phyloP scores from a whole-genome alignment of 176 grass and related monocot species.

The Aegilops sharonensis region DNA sequence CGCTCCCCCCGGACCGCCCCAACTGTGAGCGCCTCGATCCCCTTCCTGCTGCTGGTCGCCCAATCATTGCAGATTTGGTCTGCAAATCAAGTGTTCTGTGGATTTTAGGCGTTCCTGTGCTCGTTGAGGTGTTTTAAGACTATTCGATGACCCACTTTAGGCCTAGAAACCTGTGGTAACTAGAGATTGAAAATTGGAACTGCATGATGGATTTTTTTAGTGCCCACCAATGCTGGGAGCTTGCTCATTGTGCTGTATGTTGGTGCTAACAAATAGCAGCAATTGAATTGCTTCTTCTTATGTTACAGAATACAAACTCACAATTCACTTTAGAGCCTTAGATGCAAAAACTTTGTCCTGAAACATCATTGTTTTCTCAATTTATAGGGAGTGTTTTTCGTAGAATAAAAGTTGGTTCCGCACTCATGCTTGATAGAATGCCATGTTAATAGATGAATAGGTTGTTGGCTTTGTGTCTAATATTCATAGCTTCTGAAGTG shows the following conservation, averaged over 20 bases:
- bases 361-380: not conserved
- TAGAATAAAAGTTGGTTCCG: not conserved
- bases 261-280: not conserved
- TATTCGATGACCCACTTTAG: not conserved
- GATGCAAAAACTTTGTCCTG: not conserved
- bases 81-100: not conserved
- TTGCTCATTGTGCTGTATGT: not conserved
- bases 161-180: not conserved
- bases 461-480: not conserved
- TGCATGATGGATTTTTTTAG: not conserved
- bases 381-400: not conserved
- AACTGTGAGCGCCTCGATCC: conserved; percentile 55
- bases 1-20: conserved; percentile 55
- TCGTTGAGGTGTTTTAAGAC: not conserved
- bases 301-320: not conserved
- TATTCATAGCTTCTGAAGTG: not conserved
- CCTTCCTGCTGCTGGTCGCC: not conserved
- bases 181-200: not conserved
- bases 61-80: not conserved
- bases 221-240: not conserved
- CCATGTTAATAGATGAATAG: not conserved
- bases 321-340: not conserved
- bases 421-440: not conserved
- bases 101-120: not conserved
- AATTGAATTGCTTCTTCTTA: not conserved